A percentile compares a stretch with the other conserved stretches of the same genome.
These are phyloP conservation scores for Hypoxylon sp. DNA, from an alignment of 2,329 filamentous ascomycete genomes.

Conservation along the genomic window DNA sequence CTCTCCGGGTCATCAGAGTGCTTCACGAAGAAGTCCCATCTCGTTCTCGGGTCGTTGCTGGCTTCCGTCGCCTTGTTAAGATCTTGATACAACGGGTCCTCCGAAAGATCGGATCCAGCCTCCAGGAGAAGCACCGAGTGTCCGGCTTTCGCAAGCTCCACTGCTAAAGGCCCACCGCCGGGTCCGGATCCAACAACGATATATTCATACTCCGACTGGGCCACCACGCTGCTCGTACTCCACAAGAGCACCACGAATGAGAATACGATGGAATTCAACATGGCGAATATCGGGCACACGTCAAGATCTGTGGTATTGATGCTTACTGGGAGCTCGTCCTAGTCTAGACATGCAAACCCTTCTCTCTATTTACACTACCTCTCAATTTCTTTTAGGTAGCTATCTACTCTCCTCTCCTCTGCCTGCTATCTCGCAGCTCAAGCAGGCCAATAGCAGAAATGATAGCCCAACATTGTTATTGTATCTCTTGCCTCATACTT, in stretches of 20 bases:
- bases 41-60: constrained; percentile 65
- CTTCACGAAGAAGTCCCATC: constrained; percentile 73
- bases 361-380: constrained; percentile 8
- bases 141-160: constrained; percentile 69
- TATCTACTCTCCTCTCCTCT: constrained; percentile 4
- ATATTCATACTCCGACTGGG: constrained; percentile 64
- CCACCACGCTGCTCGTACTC: constrained; percentile 13
- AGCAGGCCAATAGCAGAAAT: constrained; percentile 23
- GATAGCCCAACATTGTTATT: background rate
- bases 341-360: background rate
- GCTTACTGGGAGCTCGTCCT: background rate
- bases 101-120: constrained; percentile 68
- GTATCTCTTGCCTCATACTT: background rate
- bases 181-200: constrained; percentile 72
- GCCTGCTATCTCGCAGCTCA: constrained; percentile 11
- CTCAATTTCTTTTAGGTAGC: background rate
- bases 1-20: constrained; percentile 68
- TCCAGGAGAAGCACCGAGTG: constrained; percentile 72
- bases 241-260: constrained; percentile 8
- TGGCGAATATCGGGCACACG: background rate
- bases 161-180: constrained; percentile 69
- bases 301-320: background rate
- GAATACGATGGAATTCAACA: constrained; percentile 19
- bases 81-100: constrained; percentile 52
- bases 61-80: constrained; percentile 22